Evolutionary conservation across 1,139 yeast species (phyloP), one percentile per base, ranked within the genome.

Genomic region (Protomyces lactucae-debilis): DNA sequence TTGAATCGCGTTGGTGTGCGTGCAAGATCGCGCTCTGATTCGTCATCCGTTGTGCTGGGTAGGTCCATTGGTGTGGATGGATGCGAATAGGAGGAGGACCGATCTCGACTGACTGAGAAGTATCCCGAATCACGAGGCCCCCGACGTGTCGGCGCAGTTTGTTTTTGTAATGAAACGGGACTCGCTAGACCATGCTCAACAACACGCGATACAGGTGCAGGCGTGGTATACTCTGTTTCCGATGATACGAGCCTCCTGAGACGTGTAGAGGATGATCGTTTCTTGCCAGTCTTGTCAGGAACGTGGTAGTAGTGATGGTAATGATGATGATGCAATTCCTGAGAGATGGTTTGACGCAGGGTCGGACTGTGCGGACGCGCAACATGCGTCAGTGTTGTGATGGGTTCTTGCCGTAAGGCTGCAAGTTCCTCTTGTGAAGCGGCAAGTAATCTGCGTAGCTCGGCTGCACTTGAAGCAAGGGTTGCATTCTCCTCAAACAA

Each of bases 291-390:
- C 54, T 36, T 52, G 43, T 39, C 43, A 4, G 45, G 43, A 14
- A 59, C 52, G 23, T 59, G 63, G 40, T 59, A 59, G 48, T 43
- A 43, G 43, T 59, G 63, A 21, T 59, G 54, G 45, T 59, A 55
- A 18, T 59, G 55, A 28, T 59, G 63, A n/a, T 59, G 53, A 28
- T 59, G 63, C 18, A 59, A 18, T 43, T 59, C 63, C 52, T 59
- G 63, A 2, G 63, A 59, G 9, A 59, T 48, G 9, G 63, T 35
- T 25, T 59, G 53, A 10, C 63, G 63, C 18, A 55, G 57, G 25
- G 28, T 32, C 16, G 28, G 55, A 23, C 36, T 51, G 2, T 1
- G 3, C 4, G n/a, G 23, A n/a, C 23, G 21, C 16, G 43, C 43
- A 14, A 14, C 32, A 39, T 35, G 45, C 12, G 32, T 14, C 56